Evolutionary conservation across 768 basidiomycete species (phyloP), one percentile per base, ranked within the genome.

Genomic region (Termitomyces sp.): DNA sequence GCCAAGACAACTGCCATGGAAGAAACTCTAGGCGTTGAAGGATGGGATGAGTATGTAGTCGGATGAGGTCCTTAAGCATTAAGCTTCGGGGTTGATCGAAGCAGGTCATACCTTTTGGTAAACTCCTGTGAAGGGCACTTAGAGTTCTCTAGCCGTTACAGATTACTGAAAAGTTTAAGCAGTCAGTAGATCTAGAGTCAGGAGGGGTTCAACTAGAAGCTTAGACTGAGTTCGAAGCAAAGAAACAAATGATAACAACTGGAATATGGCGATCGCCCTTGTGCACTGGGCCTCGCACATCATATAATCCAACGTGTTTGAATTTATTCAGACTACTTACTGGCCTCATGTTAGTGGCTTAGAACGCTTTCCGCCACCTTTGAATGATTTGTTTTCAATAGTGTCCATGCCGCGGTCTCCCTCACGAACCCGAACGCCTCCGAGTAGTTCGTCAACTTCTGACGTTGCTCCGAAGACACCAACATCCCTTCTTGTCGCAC

Each of bases 401-500:
- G 57, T 40, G 37, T 29, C 11, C 40, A 64, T 76, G 73, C 67
- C 72, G 17, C 67, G 72, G 52, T 71, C 70, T 29, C 70, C 77
- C 59, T 72, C 60, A 8, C 54, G 38, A 60, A 49, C 31, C 32
- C 47, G 54, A 40, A 60, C 54, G 31, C 45, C 54, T 70, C 59
- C 73, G n/a, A 36, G 52, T 37, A 58, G 64, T 17, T 46, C 51
- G 32, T 59, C 59, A 46, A 20, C 61, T 31, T 55, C 60, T 34
- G 55, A 49, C 37, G n/a, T 58, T 36, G 38, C 70, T 51, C 57
- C 64, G 36, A 72, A 70, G 63, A 66, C 74, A 17, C 78, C 83
- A 14, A 81, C 85, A 31, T 81, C 87, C 25, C 81, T 84, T 53
- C 79, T 89, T 47, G 76, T 86, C 46, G 79, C 84, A 12, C 80